A percentile compares a stretch with the other conserved stretches of the same genome.
These are phyloP conservation scores for Sparassis latifolia DNA, from an alignment of 1,284 basidiomycete species.

Conservation along the genomic window DNA sequence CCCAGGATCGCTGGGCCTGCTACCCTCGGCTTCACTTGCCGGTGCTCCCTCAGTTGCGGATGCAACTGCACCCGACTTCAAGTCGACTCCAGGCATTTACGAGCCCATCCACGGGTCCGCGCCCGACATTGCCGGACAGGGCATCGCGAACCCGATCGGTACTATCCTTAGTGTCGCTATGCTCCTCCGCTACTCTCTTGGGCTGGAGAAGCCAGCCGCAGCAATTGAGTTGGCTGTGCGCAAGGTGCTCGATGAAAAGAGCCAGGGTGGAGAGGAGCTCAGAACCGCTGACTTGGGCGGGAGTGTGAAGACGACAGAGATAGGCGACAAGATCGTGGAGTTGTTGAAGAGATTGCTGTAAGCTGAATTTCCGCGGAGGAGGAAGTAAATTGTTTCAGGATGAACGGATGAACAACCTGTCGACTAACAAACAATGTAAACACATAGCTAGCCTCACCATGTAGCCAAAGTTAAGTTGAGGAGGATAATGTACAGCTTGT, in stretches of 20 bases:
- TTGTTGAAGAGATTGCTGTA: conserved; percentile 63
- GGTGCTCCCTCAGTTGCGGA: conserved; percentile 72
- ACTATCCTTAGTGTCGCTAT: conserved; percentile 96
- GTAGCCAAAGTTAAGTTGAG: too few relatives aligned
- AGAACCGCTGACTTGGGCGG: conserved; percentile 91
- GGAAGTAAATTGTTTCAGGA: neutral
- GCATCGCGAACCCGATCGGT: conserved; percentile 95
- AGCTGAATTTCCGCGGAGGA: neutral
- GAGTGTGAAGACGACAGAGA: conserved; percentile 62
- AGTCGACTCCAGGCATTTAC: conserved; percentile 81
- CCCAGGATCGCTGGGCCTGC: conserved; percentile 92
- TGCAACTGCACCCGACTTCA: conserved; percentile 59
- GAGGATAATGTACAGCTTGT: too few relatives aligned
- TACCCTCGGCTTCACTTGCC: conserved; percentile 93
- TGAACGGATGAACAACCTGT: too few relatives aligned
- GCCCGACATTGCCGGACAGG: conserved; percentile 92
- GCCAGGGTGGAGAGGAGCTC: conserved; percentile 71
- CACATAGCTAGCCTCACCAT: too few relatives aligned
- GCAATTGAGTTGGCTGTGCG: conserved; percentile 87
- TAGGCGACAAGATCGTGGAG: conserved; percentile 84
- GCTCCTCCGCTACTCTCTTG: conserved; percentile 93
- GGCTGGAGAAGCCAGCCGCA: conserved; percentile 75
- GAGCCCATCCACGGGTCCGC: conserved; percentile 96
- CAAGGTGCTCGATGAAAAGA: conserved; percentile 76
- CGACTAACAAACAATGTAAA: too few relatives aligned